phyloP scores from a whole-genome alignment of 2,329 filamentous ascomycete species.

The Neofusicoccum sp. region DNA sequence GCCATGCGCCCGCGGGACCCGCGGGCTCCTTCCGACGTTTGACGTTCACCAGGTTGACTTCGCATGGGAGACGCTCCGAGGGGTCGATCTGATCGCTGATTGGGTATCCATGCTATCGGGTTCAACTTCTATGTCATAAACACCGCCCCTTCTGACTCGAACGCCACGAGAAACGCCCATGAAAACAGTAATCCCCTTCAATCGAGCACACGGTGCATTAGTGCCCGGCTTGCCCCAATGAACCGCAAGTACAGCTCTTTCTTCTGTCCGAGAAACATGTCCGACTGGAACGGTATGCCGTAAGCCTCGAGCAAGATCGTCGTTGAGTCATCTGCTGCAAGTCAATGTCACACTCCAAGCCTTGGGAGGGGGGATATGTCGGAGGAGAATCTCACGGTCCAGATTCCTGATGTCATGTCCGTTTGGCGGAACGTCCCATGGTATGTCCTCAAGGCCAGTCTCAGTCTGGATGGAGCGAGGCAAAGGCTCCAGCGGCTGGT shows the following conservation, averaged over 20 bases:
- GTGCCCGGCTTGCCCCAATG: conserved; percentile 25
- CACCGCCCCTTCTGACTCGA: too few relatives aligned
- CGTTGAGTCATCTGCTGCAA: background rate
- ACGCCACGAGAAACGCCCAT: background rate
- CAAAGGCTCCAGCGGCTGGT: background rate
- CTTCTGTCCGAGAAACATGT: conserved; percentile 28
- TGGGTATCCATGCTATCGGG: too few relatives aligned
- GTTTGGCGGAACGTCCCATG: background rate
- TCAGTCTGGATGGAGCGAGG: background rate
- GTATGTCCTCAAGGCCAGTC: background rate
- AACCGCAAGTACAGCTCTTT: conserved; percentile 28
- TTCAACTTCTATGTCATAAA: too few relatives aligned
- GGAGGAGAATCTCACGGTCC: background rate
- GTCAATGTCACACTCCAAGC: background rate
- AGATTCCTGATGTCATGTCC: background rate
- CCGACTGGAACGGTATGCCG: conserved; percentile 25
- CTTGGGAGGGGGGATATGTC: background rate
- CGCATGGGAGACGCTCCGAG: too few relatives aligned
- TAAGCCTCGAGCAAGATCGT: conserved; percentile 24
- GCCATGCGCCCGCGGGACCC: too few relatives aligned
- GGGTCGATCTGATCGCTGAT: too few relatives aligned
- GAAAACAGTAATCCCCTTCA: too few relatives aligned
- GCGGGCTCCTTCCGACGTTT: too few relatives aligned
- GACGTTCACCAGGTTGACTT: too few relatives aligned
- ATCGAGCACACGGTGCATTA: conserved; percentile 30